These are phyloP conservation scores for Aspergillus texensis DNA, from an alignment of 2,329 filamentous ascomycete genomes.

Conservation along the genomic window DNA sequence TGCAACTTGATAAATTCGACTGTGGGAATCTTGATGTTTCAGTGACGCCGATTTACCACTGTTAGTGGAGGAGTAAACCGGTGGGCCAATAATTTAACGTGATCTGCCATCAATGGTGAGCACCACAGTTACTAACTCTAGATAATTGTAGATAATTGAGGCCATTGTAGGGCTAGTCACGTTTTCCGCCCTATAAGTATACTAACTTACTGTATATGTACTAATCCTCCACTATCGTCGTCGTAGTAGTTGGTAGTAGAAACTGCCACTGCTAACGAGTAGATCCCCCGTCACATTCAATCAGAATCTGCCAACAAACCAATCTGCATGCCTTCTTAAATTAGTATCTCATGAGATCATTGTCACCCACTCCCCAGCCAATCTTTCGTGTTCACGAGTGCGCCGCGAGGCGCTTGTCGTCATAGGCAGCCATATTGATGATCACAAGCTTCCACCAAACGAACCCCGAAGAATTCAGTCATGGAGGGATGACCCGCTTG, in stretches of 20 bases:
- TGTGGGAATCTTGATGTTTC: too few relatives aligned
- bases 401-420: conserved; percentile 20
- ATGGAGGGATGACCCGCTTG: not conserved
- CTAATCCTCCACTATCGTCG: too few relatives aligned
- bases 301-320: not conserved
- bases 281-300: not conserved
- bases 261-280: not conserved
- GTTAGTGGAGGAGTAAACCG: too few relatives aligned
- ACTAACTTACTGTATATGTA: not conserved
- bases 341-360: conserved; percentile 8
- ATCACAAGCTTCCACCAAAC: conserved; percentile 15
- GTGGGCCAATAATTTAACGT: too few relatives aligned
- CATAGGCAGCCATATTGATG: conserved; percentile 20
- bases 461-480: not conserved
- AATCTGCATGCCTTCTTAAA: not conserved
- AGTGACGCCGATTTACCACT: too few relatives aligned
- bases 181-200: not conserved
- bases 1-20: not conserved
- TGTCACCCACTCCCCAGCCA: not conserved
- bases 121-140: too few relatives aligned
- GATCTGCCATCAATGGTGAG: too few relatives aligned
- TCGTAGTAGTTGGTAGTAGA: not conserved
- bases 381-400: conserved; percentile 6
- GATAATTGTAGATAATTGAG: not conserved
- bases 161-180: not conserved